Percentiles rank a stretch among this genome's conserved stretches.
Conservation (phyloP, 805 yeast genomes). For the Pichia rugopelliculosa region DNA sequence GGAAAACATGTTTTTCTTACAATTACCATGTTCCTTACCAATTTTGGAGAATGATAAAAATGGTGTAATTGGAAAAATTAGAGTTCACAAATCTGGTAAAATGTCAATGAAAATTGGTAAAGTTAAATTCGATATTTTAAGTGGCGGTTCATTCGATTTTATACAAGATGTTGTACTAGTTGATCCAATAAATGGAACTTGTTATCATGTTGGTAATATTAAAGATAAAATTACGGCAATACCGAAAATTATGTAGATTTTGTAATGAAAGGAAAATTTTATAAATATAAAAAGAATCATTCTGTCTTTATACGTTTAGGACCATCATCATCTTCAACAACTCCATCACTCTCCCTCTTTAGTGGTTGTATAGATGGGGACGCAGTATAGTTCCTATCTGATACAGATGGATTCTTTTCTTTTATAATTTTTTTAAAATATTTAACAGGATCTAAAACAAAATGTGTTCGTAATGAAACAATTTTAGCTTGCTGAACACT, state of each 20-base stretch:
- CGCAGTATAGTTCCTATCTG: neutral
- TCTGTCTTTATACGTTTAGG: neutral
- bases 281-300: neutral
- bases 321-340: neutral
- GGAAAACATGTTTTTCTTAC: conserved; percentile 21
- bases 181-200: conserved; percentile 32
- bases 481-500: conserved; percentile 53
- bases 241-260: conserved; percentile 31
- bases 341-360: neutral
- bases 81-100: conserved; percentile 80
- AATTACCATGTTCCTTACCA: conserved; percentile 27
- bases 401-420: neutral
- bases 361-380: neutral
- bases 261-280: neutral
- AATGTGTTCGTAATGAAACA: conserved; percentile 59
- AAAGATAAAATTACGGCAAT: conserved; percentile 51
- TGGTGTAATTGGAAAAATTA: conserved; percentile 67
- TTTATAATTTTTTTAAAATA: conserved; percentile 19
- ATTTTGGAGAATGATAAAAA: conserved; percentile 16
- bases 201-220: conserved; percentile 47
- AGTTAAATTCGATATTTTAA: conserved; percentile 56
- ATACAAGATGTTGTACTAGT: conserved; percentile 62
- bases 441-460: conserved; percentile 48
- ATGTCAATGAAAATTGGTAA: conserved; percentile 68
- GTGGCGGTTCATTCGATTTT: conserved; percentile 63